Conservation (phyloP, 352 stramenopile species). For the Pythium dissotocum region DNA sequence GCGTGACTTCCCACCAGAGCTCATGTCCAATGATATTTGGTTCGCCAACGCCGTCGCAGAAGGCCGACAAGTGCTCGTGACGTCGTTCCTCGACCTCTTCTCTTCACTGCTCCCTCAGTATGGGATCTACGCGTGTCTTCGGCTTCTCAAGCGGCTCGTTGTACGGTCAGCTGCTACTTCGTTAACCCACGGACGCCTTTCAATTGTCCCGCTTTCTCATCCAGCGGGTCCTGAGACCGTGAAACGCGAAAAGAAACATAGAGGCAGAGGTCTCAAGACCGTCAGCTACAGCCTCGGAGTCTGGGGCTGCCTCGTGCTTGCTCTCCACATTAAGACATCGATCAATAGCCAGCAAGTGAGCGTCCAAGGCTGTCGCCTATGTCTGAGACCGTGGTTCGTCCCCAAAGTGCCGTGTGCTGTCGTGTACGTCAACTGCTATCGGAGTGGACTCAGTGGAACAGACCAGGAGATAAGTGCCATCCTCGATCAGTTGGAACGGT, state of each 20-base stretch:
- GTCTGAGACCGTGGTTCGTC: conserved; percentile 9
- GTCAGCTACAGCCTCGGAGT: background rate
- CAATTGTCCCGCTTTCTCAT: background rate
- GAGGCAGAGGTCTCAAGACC: background rate
- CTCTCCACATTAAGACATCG: background rate
- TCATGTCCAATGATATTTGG: conserved; percentile 16
- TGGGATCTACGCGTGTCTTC: conserved; percentile 10
- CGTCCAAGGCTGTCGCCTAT: conserved; percentile 7
- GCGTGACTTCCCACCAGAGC: background rate
- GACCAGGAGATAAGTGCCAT: background rate
- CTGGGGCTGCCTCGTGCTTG: conserved; percentile 4
- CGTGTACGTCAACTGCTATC: conserved; percentile 20
- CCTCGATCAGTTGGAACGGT: conserved; percentile 4
- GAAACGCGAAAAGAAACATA: no score
- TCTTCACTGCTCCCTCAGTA: conserved; percentile 16
- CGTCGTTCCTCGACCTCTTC: conserved; percentile 12
- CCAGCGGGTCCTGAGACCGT: no score
- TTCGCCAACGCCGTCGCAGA: conserved; percentile 13
- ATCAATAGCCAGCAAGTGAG: no score
- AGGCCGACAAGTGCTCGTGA: conserved; percentile 12
- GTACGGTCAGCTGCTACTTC: background rate
- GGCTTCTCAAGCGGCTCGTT: conserved; percentile 8
- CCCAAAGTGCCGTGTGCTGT: conserved; percentile 15
- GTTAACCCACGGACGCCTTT: background rate
- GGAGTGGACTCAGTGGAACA: conserved; percentile 1